phyloP scores from a whole-genome alignment of 495 filamentous ascomycete species.

The Tuber aestivum region DNA sequence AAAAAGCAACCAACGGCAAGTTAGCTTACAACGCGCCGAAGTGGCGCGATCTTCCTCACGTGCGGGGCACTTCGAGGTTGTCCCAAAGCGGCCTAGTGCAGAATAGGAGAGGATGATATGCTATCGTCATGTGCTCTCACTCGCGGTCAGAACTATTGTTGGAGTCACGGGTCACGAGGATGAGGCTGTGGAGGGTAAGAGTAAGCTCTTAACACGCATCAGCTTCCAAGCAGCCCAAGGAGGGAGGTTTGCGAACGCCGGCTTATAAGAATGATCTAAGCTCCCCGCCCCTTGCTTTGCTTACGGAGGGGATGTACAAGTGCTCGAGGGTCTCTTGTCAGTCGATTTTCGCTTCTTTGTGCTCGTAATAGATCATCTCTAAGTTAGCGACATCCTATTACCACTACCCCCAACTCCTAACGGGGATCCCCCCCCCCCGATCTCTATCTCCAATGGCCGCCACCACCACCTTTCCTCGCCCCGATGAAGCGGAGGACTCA shows the following conservation, averaged over 20 bases:
- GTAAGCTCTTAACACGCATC: constrained; percentile 17
- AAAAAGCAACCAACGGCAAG: neutral
- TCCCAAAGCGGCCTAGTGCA: neutral
- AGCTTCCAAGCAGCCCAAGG: constrained; percentile 2
- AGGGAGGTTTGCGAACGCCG: neutral
- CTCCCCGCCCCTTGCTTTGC: neutral
- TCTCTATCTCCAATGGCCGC: constrained; percentile 14
- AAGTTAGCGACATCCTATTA: neutral
- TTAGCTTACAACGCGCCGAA: neutral
- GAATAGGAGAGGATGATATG: neutral
- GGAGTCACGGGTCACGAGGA: constrained; percentile 8
- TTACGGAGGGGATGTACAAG: neutral
- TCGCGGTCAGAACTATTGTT: neutral
- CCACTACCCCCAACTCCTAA: neutral
- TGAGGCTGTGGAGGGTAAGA: neutral
- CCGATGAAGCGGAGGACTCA: constrained; percentile 2
- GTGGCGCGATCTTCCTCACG: neutral
- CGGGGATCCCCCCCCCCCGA: neutral
- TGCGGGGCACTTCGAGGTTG: neutral
- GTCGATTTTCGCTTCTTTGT: neutral
- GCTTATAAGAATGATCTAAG: neutral
- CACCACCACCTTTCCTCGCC: neutral
- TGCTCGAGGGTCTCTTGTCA: neutral
- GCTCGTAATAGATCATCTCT: neutral
- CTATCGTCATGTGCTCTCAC: neutral